These are phyloP conservation scores for Fusarium sp. DNA, from an alignment of 2,329 filamentous ascomycete species.

Conservation along the genomic window DNA sequence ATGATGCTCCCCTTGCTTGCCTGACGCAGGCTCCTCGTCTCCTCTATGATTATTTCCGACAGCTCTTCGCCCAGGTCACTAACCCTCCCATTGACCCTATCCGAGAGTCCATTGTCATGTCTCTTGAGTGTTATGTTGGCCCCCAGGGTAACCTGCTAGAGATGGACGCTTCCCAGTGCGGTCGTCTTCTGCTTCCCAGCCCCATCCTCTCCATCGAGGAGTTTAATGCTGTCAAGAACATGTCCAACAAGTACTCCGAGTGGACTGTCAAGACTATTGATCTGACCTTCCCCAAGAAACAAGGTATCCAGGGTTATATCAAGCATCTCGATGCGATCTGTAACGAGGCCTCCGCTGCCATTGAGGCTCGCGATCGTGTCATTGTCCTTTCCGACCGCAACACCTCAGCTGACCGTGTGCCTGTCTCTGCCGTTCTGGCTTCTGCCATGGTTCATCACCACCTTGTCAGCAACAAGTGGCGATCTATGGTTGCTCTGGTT, in stretches of 20 bases:
- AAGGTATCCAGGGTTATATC: constrained; percentile 86
- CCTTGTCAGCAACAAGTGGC: constrained; percentile 94
- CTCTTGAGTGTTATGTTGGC: constrained; percentile 93
- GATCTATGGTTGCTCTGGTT: constrained; percentile 86
- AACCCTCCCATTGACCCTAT: constrained; percentile 98
- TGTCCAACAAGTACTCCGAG: constrained; percentile 76
- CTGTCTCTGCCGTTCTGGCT: constrained; percentile 87
- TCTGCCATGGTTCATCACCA: constrained; percentile 97
- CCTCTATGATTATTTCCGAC: constrained; percentile 96
- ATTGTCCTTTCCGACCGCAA: constrained; percentile 91
- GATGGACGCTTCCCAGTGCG: constrained; percentile 92
- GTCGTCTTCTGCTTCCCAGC: constrained; percentile 85
- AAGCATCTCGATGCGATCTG: constrained; percentile 91
- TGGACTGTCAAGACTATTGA: constrained; percentile 95
- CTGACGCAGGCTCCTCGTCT: constrained; percentile 89
- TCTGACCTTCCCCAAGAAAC: constrained; percentile 89
- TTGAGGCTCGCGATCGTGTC: constrained; percentile 85
- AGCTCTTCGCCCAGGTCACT: constrained; percentile 97
- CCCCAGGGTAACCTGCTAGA: constrained; percentile 95
- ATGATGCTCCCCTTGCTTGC: constrained; percentile 92
- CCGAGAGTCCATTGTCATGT: constrained; percentile 98
- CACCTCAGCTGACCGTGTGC: constrained; percentile 82
- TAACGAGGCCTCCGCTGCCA: constrained; percentile 83
- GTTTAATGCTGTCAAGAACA: constrained; percentile 87
- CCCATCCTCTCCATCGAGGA: constrained; percentile 90